Evolutionary conservation across 768 basidiomycete species (phyloP).

Genomic region (Cyclocybe aegerita): DNA sequence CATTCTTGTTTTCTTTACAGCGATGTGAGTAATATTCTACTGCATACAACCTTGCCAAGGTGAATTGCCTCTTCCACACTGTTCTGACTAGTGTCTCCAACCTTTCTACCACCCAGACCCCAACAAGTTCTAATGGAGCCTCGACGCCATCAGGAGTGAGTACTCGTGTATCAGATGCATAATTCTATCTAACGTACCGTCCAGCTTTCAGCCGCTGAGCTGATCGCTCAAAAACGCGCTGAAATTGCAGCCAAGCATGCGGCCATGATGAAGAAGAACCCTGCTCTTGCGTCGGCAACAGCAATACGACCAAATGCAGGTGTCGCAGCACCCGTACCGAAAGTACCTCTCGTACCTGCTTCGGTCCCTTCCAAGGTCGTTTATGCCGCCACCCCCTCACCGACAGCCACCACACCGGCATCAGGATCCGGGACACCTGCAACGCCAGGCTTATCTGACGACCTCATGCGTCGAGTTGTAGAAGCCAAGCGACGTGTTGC

Average conservation of each 20-base stretch:
- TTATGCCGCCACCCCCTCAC: conserved; percentile 31
- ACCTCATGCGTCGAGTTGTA: conserved; percentile 69
- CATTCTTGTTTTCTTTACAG: conserved; percentile 34
- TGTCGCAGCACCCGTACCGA: conserved; percentile 41
- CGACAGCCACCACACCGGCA: conserved; percentile 41
- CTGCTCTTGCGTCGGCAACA: conserved; percentile 28
- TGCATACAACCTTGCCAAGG: conserved; percentile 47
- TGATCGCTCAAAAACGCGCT: conserved; percentile 81
- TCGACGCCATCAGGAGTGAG: no score
- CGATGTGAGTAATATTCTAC: conserved; percentile 57
- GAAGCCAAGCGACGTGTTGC: conserved; percentile 87
- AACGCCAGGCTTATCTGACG: conserved; percentile 45
- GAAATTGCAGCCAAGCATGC: conserved; percentile 87
- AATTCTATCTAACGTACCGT: no score
- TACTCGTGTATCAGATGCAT: no score
- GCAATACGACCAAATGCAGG: conserved; percentile 13
- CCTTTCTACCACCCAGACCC: conserved; percentile 25
- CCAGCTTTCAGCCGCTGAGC: conserved; percentile 54
- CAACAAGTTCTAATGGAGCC: conserved; percentile 39
- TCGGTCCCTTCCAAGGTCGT: conserved; percentile 30
- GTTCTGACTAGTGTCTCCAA: conserved; percentile 9
- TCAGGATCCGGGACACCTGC: conserved; percentile 40
- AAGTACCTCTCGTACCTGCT: conserved; percentile 33
- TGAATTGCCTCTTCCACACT: conserved; percentile 49
- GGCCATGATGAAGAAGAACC: conserved; percentile 53